Conservation (phyloP, 176 grass and related monocot species). For the Triticum aestivum region IWGSC_CS_RefSeq_v2.1 NC_057811.1:32389759-32390258, state of each 20-base stretch:
- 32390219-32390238: constrained; percentile 83
- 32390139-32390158: constrained; percentile 80
- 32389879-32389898: constrained; percentile 26
- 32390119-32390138: constrained; percentile 98
- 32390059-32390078: neutral
- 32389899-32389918: constrained; percentile 56
- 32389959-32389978: constrained; percentile 94
- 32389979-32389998: constrained; percentile 99
- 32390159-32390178: constrained; percentile 56
- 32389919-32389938: constrained; percentile 94
- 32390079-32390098: constrained; percentile 4
- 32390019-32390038: neutral
- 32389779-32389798: constrained; percentile 85
- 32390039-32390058: neutral
- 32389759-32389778: constrained; percentile 96
- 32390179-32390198: constrained; percentile 57
- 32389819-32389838: constrained; percentile 97
- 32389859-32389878: neutral
- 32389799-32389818: constrained; percentile 98
- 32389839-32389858: constrained; percentile 71
- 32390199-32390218: constrained; percentile 75
- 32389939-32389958: constrained; percentile 93
- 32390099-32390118: constrained; percentile 11
- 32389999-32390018: constrained; percentile 41
- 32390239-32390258: neutral